Evolutionary conservation across 345 rosid species (phyloP).

Genomic region (Camelina neglecta): DNA sequence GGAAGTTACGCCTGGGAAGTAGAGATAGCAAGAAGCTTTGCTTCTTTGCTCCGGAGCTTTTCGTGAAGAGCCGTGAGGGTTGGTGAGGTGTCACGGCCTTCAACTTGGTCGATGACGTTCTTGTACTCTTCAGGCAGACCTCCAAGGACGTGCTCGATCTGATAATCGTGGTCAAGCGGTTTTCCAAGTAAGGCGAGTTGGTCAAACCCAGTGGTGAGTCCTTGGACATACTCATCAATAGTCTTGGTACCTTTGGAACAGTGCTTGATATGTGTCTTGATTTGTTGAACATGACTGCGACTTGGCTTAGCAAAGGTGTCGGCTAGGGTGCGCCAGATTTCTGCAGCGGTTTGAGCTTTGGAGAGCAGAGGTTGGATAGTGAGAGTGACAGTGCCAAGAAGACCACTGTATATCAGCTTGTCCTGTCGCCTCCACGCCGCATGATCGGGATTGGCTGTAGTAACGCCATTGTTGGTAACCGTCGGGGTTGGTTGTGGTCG

Average conservation of each 20-base stretch:
- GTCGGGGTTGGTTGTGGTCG: neutral
- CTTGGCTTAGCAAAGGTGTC: neutral
- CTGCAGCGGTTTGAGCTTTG: accelerated
- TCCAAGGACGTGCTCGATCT: neutral
- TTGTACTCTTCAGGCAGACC: neutral
- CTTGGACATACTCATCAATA: neutral
- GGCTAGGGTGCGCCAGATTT: accelerated
- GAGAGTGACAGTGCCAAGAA: accelerated
- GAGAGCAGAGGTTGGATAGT: neutral
- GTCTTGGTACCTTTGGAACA: neutral
- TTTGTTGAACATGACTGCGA: neutral
- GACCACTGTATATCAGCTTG: neutral
- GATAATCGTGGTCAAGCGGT: neutral
- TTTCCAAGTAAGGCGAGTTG: neutral
- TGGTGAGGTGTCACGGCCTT: neutral
- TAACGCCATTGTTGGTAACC: accelerated
- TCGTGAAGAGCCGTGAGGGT: neutral
- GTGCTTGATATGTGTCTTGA: neutral
- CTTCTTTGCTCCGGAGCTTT: neutral
- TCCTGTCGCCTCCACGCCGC: neutral
- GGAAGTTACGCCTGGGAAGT: accelerated
- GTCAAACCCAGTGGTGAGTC: accelerated
- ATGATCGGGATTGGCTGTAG: neutral
- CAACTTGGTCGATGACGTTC: neutral
- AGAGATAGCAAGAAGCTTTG: neutral